phyloP scores from a whole-genome alignment of 1,284 basidiomycete genomes.

The Boletus sp. region DNA sequence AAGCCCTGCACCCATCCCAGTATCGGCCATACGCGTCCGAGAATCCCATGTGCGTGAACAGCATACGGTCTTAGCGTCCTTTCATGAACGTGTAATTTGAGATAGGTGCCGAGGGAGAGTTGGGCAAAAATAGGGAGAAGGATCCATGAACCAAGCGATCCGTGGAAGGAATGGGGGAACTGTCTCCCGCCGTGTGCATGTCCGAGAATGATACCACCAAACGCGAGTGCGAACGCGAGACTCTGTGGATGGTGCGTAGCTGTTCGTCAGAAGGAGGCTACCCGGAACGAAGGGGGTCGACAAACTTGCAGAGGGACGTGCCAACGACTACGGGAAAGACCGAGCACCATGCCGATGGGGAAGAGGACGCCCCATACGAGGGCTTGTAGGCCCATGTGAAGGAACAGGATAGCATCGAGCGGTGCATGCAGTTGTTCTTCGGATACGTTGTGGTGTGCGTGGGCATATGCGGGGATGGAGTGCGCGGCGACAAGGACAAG shows the following conservation, averaged over 20 bases:
- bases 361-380: constrained; percentile 80
- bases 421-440: constrained; percentile 67
- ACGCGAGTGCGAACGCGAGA: constrained; percentile 64
- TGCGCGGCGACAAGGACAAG: constrained; percentile 14
- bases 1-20: constrained; percentile 86
- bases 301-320: constrained; percentile 81
- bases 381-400: constrained; percentile 75
- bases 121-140: constrained; percentile 66
- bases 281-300: not conserved
- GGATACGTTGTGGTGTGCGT: constrained; percentile 57
- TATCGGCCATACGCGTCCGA: constrained; percentile 85
- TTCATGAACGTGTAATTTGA: constrained; percentile 91
- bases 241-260: constrained; percentile 42
- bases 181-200: constrained; percentile 76
- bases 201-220: constrained; percentile 71
- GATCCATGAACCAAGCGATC: constrained; percentile 66
- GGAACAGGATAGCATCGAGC: constrained; percentile 72
- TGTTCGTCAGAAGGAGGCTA: not conserved
- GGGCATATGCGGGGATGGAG: constrained; percentile 36
- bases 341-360: constrained; percentile 85
- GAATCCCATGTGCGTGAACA: constrained; percentile 70
- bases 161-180: constrained; percentile 71
- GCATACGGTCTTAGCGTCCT: constrained; percentile 69
- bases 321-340: constrained; percentile 74
- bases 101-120: constrained; percentile 77